A percentile compares a stretch with the other conserved stretches of the same genome.
Evolutionary conservation across 2,329 filamentous ascomycete genomes (phyloP).

Genomic region (Monosporascus sp.): DNA sequence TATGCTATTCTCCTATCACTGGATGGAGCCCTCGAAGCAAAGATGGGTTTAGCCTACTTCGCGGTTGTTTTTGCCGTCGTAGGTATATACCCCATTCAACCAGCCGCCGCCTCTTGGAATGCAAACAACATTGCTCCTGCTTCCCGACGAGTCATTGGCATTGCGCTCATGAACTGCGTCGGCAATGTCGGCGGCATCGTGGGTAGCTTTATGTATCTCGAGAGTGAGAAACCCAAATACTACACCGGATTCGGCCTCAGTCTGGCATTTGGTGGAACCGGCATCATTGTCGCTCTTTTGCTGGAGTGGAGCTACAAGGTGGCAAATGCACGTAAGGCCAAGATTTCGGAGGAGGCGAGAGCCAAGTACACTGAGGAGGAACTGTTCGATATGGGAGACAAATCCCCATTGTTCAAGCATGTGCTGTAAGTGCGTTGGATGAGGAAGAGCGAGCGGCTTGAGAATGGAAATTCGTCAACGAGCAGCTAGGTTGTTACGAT

Average conservation of each 20-base stretch:
- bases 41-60: conserved; percentile 56
- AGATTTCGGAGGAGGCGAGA: conserved; percentile 3
- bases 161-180: conserved; percentile 32
- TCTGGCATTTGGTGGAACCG: conserved; percentile 24
- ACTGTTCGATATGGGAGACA: conserved; percentile 9
- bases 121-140: conserved; percentile 58
- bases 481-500: no score
- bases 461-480: no score
- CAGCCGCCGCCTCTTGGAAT: conserved; percentile 59
- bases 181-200: conserved; percentile 37
- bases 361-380: conserved; percentile 5
- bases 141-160: conserved; percentile 29
- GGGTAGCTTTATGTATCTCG: conserved; percentile 33
- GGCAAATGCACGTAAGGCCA: conserved; percentile 4
- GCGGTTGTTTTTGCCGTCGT: conserved; percentile 62
- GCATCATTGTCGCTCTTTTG: conserved; percentile 23
- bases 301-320: conserved; percentile 19
- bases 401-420: conserved; percentile 8
- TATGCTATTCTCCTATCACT: conserved; percentile 56
- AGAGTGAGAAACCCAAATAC: conserved; percentile 28
- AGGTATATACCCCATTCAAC: conserved; percentile 64
- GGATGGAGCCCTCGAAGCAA: conserved; percentile 34
- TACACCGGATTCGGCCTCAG: conserved; percentile 29
- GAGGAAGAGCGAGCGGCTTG: no score
- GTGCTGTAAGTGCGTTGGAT: neutral